phyloP scores from a whole-genome alignment of 805 yeast species.

The Candida railenensis region DNA sequence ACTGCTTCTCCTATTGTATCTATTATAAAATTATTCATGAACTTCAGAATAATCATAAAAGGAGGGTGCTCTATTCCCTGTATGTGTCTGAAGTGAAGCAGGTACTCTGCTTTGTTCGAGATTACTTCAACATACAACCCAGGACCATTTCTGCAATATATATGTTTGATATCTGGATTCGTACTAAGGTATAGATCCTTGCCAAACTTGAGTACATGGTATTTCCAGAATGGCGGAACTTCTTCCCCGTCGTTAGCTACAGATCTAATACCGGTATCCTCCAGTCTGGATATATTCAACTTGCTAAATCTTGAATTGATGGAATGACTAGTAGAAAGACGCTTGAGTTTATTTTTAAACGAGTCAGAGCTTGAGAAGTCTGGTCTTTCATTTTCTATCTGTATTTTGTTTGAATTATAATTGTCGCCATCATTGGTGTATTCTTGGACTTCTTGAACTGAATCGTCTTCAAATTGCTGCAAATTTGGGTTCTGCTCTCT shows the following conservation, averaged over 20 bases:
- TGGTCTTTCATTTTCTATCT: background rate
- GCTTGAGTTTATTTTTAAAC: background rate
- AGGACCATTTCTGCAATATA: constrained; percentile 60
- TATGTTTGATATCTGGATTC: constrained; percentile 61
- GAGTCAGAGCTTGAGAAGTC: background rate
- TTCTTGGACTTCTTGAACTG: too few species aligned
- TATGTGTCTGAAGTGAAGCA: constrained; percentile 25
- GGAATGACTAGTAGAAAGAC: background rate
- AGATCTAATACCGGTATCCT: background rate
- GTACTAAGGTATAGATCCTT: constrained; percentile 62
- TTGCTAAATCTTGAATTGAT: background rate
- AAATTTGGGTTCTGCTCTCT: constrained; percentile 5
- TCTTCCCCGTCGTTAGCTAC: background rate
- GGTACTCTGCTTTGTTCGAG: constrained; percentile 21
- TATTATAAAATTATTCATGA: background rate
- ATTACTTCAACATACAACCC: constrained; percentile 53
- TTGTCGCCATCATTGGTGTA: too few species aligned
- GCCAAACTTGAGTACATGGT: constrained; percentile 57
- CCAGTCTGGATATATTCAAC: background rate
- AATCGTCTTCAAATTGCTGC: background rate
- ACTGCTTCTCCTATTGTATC: background rate
- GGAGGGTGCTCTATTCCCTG: constrained; percentile 21
- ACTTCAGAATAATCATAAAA: constrained; percentile 20
- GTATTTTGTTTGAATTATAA: too few species aligned
- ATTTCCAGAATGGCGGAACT: constrained; percentile 52